Conservation (phyloP, 192 early-diverging fungal species). For the Chytriomyces sp. region DNA sequence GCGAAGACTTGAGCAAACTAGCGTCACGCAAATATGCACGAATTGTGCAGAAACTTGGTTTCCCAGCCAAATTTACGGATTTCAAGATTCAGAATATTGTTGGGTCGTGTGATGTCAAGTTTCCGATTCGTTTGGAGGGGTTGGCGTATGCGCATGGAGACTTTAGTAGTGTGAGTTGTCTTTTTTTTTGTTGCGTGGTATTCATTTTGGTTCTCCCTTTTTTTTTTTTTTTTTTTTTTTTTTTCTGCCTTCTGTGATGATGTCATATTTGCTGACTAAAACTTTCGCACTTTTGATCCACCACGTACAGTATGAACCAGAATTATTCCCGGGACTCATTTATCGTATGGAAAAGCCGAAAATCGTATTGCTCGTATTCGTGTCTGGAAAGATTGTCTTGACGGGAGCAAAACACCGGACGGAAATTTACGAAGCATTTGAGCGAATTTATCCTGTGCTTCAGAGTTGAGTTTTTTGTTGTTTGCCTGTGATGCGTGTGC, state of each 20-base stretch:
- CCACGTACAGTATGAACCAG: conserved; percentile 86
- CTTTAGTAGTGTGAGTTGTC: conserved; percentile 80
- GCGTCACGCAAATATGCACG: conserved; percentile 98
- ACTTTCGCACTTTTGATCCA: not conserved
- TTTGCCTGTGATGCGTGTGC: not conserved
- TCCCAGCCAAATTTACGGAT: conserved; percentile 94
- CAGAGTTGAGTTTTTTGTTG: conserved; percentile 29
- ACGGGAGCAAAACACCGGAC: conserved; percentile 90
- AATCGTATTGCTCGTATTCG: conserved; percentile 98
- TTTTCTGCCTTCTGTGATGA: not conserved
- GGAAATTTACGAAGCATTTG: conserved; percentile 98
- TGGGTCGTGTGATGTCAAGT: conserved; percentile 98
- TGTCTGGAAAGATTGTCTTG: conserved; percentile 98
- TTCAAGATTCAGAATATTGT: conserved; percentile 99
- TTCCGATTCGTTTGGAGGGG: conserved; percentile 98
- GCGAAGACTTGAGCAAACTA: conserved; percentile 95
- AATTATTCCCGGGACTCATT: conserved; percentile 98
- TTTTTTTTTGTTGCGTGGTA: not conserved
- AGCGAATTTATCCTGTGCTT: conserved; percentile 96
- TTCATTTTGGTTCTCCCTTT: too few species aligned
- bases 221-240: not conserved
- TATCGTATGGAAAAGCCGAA: conserved; percentile 99
- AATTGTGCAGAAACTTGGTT: conserved; percentile 98
- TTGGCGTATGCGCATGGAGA: conserved; percentile 91
- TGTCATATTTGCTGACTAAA: not conserved